phyloP scores from a whole-genome alignment of 1,284 basidiomycete genomes.

The Prillingera fragicola region DNA sequence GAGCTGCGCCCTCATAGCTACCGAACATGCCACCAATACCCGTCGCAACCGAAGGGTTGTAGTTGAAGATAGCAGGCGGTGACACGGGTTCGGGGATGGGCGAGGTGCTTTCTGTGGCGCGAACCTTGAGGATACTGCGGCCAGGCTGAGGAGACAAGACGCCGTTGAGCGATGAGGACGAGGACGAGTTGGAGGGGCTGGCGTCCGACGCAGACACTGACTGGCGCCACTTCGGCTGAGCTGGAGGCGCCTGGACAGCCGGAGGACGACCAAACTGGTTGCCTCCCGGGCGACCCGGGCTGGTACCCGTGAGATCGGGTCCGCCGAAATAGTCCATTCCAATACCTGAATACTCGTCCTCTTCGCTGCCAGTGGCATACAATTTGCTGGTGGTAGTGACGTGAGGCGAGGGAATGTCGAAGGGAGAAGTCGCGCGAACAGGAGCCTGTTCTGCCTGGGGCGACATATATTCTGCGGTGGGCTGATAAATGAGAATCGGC shows the following conservation, averaged over 20 bases:
- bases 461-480: constrained; percentile 51
- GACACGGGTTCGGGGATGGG: constrained; percentile 22
- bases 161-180: constrained; percentile 27
- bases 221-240: constrained; percentile 45
- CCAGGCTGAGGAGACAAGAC: constrained; percentile 24
- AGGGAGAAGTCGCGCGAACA: constrained; percentile 12
- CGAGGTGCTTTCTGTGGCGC: constrained; percentile 10
- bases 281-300: constrained; percentile 4
- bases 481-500: constrained; percentile 65
- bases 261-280: constrained; percentile 20
- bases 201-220: constrained; percentile 27
- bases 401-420: constrained; percentile 40
- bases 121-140: constrained; percentile 44
- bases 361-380: constrained; percentile 40
- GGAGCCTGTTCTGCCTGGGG: constrained; percentile 16
- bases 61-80: constrained; percentile 43
- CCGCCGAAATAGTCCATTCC: constrained; percentile 61
- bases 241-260: constrained; percentile 35
- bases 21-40: constrained; percentile 45
- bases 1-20: constrained; percentile 16
- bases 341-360: constrained; percentile 51
- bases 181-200: constrained; percentile 13
- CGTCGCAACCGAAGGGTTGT: constrained; percentile 47
- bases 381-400: constrained; percentile 35
- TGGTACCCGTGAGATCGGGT: constrained; percentile 49